A percentile compares a stretch with the other conserved stretches of the same genome.
These are phyloP conservation scores for Brettanomyces anomalus DNA, from an alignment of 805 yeast species.

Conservation along the genomic window DNA sequence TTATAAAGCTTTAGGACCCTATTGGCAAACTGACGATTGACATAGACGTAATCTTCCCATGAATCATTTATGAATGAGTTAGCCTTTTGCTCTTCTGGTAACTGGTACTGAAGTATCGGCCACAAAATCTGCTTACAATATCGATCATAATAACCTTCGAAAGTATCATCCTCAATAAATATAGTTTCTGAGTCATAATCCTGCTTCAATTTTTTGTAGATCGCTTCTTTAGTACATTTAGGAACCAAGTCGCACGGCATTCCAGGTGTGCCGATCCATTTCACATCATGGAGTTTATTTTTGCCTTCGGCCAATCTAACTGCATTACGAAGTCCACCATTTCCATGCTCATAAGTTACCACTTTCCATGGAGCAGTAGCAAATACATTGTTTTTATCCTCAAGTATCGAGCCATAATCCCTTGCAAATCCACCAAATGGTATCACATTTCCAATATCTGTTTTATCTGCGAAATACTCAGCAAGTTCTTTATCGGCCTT, in stretches of 20 bases:
- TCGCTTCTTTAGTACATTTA: slow-evolving; percentile 40
- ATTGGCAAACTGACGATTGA: slow-evolving; percentile 78
- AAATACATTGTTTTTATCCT: slow-evolving; percentile 36
- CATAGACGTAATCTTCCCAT: slow-evolving; percentile 71
- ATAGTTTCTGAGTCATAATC: slow-evolving; percentile 58
- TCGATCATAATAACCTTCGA: slow-evolving; percentile 84
- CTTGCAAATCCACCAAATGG: slow-evolving; percentile 72
- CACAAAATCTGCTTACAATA: slow-evolving; percentile 92
- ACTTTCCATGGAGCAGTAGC: slow-evolving; percentile 66
- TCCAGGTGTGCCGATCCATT: slow-evolving; percentile 89
- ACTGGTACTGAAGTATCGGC: slow-evolving; percentile 92
- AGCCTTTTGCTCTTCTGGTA: slow-evolving; percentile 89
- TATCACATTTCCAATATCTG: slow-evolving; percentile 29
- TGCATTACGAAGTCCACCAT: slow-evolving; percentile 85
- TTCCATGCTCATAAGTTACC: slow-evolving; percentile 63
- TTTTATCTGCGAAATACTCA: not conserved
- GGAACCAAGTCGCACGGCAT: slow-evolving; percentile 85
- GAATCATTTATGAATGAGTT: slow-evolving; percentile 95
- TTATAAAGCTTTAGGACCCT: slow-evolving; percentile 58
- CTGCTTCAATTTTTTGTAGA: slow-evolving; percentile 35
- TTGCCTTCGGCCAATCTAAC: slow-evolving; percentile 48
- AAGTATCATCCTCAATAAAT: slow-evolving; percentile 66
- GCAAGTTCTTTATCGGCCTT: slow-evolving; percentile 8
- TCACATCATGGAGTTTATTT: slow-evolving; percentile 14
- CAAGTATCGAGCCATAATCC: slow-evolving; percentile 33